Conservation (phyloP, 306 rosid species). For the Vigna trinervia region DNA sequence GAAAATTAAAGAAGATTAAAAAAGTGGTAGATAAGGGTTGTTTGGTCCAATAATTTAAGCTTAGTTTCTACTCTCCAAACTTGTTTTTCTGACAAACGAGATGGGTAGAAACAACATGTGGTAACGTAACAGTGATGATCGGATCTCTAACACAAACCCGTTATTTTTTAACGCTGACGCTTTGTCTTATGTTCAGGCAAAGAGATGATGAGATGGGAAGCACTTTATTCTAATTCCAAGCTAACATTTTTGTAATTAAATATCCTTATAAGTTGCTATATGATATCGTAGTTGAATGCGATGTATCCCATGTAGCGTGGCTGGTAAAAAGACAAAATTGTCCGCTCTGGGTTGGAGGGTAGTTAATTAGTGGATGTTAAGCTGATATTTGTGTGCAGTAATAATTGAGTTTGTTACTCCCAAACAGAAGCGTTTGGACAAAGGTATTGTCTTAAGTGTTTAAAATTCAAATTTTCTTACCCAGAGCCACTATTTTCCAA, state of each 20-base stretch:
- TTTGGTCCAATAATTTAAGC: conserved; percentile 17
- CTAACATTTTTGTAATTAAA: conserved; percentile 34
- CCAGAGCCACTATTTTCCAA: too few relatives aligned
- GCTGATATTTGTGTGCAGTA: conserved; percentile 10
- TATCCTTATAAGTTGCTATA: background rate
- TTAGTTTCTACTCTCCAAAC: conserved; percentile 24
- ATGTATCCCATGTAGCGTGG: background rate
- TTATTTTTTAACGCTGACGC: background rate
- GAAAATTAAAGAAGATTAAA: background rate
- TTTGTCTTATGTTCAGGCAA: conserved; percentile 40
- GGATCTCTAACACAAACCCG: conserved; percentile 42
- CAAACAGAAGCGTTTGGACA: conserved; percentile 25
- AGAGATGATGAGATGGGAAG: background rate
- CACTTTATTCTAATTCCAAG: conserved; percentile 46
- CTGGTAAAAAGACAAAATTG: conserved; percentile 45
- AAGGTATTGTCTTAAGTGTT: background rate
- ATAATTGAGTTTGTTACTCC: conserved; percentile 29
- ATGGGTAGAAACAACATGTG: conserved; percentile 10
- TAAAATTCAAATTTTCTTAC: background rate
- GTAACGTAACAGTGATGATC: conserved; percentile 33
- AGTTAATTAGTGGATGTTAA: background rate
- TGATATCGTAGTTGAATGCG: conserved; percentile 4
- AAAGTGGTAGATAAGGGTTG: background rate
- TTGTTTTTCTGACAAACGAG: conserved; percentile 44
- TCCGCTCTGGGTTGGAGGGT: conserved; percentile 34